Evolutionary conservation across 768 basidiomycete species (phyloP).

Genomic region (Lentinula detonsa): DNA sequence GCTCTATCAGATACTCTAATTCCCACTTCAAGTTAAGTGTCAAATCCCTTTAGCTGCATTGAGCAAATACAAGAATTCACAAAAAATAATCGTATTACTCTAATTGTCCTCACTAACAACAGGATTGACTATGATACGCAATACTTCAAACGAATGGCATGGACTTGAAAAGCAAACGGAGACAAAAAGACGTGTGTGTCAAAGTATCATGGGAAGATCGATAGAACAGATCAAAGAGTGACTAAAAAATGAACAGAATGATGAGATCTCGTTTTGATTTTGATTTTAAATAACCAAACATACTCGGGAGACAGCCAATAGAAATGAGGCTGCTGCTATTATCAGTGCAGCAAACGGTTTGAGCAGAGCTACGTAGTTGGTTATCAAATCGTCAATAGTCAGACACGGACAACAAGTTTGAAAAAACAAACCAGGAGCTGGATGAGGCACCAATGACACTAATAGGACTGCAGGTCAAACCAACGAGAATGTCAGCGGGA

Average conservation of each 20-base stretch:
- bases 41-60: too few relatives aligned
- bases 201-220: neutral
- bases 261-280: neutral
- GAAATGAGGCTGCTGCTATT: constrained; percentile 37
- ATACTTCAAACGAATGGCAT: neutral
- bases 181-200: neutral
- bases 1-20: too few relatives aligned
- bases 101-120: neutral
- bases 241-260: neutral
- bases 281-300: neutral
- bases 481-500: constrained; percentile 17
- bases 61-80: too few relatives aligned
- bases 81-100: neutral
- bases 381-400: neutral
- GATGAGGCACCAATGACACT: constrained; percentile 21
- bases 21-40: too few relatives aligned
- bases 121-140: neutral
- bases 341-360: constrained; percentile 42
- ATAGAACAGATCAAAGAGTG: neutral
- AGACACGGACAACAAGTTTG: neutral
- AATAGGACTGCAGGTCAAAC: constrained; percentile 30
- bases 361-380: constrained; percentile 20
- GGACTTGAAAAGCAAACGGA: neutral
- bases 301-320: constrained; percentile 18
- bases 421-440: constrained; percentile 11